Percentiles rank a stretch among this genome's conserved stretches.
Conservation (phyloP, 441 rosid species). For the Geranium incanum region DNA sequence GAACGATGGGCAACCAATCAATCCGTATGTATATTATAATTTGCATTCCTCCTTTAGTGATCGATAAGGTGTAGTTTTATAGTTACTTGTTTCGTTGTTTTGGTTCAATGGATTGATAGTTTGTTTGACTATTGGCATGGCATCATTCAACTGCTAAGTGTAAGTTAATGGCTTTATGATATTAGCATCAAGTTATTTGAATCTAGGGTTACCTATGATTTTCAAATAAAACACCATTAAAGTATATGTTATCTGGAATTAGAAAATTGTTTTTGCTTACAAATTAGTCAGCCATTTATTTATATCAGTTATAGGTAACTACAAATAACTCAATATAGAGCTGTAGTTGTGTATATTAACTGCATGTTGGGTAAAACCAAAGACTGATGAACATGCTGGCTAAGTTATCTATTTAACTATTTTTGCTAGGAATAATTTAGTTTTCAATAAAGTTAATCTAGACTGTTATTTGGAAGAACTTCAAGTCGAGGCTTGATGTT, state of each 20-base stretch:
- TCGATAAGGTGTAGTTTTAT: background rate
- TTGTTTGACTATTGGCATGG: background rate
- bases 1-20: constrained; percentile 99
- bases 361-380: background rate
- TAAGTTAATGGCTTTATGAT: background rate
- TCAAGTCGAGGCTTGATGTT: no score
- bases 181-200: background rate
- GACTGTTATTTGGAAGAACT: no score
- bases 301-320: background rate
- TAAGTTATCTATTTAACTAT: no score
- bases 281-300: background rate
- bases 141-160: background rate
- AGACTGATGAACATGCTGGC: background rate
- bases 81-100: background rate
- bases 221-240: background rate
- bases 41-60: background rate
- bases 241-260: background rate
- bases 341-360: background rate
- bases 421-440: no score
- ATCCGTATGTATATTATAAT: constrained; percentile 38
- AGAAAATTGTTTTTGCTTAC: background rate
- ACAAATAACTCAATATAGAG: background rate
- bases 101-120: background rate
- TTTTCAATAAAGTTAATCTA: no score
- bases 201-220: background rate